Percentiles rank a stretch among this genome's conserved stretches.
phyloP scores from a whole-genome alignment of 2,329 filamentous ascomycete genomes.

The Phaeosphaeriaceae sp. region DNA sequence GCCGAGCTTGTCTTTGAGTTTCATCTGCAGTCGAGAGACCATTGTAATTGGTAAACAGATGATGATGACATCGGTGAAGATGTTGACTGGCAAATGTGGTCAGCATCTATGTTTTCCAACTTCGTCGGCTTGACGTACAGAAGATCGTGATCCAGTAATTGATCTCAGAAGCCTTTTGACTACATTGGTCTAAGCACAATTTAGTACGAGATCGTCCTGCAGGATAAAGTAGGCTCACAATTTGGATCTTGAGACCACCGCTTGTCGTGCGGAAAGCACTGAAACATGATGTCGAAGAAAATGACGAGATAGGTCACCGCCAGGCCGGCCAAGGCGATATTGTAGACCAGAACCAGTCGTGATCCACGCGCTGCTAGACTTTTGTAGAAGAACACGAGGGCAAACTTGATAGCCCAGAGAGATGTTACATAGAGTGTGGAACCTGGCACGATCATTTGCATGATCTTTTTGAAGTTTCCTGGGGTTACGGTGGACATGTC shows the following conservation, averaged over 20 bases:
- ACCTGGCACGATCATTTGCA: slow-evolving; percentile 50
- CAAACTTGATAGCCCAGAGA: slow-evolving; percentile 52
- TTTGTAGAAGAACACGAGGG: slow-evolving; percentile 53
- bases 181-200: slow-evolving; percentile 26
- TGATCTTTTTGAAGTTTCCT: slow-evolving; percentile 29
- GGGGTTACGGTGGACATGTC: slow-evolving; percentile 23
- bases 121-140: slow-evolving; percentile 12
- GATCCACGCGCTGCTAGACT: slow-evolving; percentile 47
- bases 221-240: slow-evolving; percentile 9
- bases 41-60: slow-evolving; percentile 30
- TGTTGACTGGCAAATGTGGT: slow-evolving; percentile 20
- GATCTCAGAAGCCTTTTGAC: slow-evolving; percentile 19
- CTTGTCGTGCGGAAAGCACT: slow-evolving; percentile 47
- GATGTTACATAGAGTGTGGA: slow-evolving; percentile 52
- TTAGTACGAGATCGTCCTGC: background rate
- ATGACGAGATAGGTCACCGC: slow-evolving; percentile 41
- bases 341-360: slow-evolving; percentile 48
- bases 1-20: slow-evolving; percentile 28
- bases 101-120: background rate
- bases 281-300: slow-evolving; percentile 51
- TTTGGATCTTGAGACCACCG: slow-evolving; percentile 30
- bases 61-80: slow-evolving; percentile 28
- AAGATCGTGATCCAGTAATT: slow-evolving; percentile 34
- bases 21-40: slow-evolving; percentile 31
- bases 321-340: slow-evolving; percentile 42